phyloP scores from a whole-genome alignment of 768 basidiomycete genomes.

The Leccinellum albellum region DNA sequence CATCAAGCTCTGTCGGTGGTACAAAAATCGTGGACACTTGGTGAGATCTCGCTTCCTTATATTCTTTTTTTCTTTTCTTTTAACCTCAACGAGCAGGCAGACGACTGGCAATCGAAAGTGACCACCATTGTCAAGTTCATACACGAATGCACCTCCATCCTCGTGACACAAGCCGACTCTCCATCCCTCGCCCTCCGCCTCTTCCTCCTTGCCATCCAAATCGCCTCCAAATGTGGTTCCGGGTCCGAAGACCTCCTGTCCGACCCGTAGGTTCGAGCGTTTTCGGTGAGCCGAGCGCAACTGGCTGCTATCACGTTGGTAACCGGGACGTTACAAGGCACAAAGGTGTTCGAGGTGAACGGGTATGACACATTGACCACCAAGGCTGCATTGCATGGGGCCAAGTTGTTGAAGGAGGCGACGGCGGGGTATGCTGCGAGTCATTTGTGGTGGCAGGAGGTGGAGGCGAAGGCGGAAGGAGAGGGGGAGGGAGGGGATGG shows the following conservation, averaged over 20 bases:
- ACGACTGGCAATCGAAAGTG: constrained; percentile 84
- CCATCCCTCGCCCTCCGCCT: constrained; percentile 92
- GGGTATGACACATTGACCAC: constrained; percentile 98
- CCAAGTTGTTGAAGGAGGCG: constrained; percentile 92
- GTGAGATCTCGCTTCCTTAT: constrained; percentile 30
- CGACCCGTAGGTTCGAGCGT: constrained; percentile 96
- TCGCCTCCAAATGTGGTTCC: too few relatives aligned
- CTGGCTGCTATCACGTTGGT: constrained; percentile 93
- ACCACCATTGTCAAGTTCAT: constrained; percentile 91
- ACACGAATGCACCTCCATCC: constrained; percentile 90
- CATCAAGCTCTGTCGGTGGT: constrained; percentile 92
- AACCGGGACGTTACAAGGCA: constrained; percentile 84
- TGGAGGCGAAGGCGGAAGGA: too few relatives aligned
- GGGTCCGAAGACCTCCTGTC: constrained; percentile 95
- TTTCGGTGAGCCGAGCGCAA: constrained; percentile 92
- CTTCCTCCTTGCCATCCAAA: constrained; percentile 93
- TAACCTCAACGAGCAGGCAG: constrained; percentile 48
- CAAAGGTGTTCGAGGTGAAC: constrained; percentile 87
- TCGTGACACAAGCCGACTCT: constrained; percentile 95
- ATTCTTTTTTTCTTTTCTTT: background rate
- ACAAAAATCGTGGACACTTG: constrained; percentile 41
- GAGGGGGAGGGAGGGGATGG: too few relatives aligned
- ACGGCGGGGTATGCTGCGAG: too few relatives aligned
- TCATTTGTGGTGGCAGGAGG: too few relatives aligned
- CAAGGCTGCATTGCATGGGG: constrained; percentile 86